Evolutionary conservation across 2,329 filamentous ascomycete genomes (phyloP), one percentile per base, ranked within the genome.

Genomic region (Trichoderma sp.): DNA sequence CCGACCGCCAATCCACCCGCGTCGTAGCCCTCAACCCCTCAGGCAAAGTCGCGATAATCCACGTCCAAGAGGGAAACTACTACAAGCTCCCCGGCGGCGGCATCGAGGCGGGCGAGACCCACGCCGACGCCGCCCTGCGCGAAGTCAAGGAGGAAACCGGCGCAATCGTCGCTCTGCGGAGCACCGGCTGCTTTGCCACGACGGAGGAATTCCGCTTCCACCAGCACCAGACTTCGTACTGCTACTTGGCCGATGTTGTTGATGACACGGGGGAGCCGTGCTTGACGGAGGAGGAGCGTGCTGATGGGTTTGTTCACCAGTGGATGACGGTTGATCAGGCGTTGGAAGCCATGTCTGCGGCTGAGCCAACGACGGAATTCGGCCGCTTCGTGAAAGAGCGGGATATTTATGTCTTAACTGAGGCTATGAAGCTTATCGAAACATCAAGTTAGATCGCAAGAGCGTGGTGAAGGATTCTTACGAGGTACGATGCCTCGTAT

Each of bases 61-160:
- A 70, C 54, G 67, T 59, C 17, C 57, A 65, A 34, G 54, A 54
- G 10, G 67, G 59, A 19, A 63, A 69, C 50, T 70, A 70, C 15
- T 70, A 70, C 29, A 70, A 70, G n/a, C 61, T 70, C 6, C 68
- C 68, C n/a, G 68, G 68, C 25, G 68, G 68, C 48, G 68, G 68
- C n/a, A 53, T 70, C 35, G 68, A 70, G 15, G 42, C 22, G 15
- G 61, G 27, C 1, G 68, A 70, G 45, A 42, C 45, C 35, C 68
- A 57, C 34, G 15, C 29, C 5, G 52, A 58, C 4, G 68, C 68
- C 8, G 67, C 61, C 1, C 4, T 35, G 29, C 67, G 68, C 22
- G 67, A 70, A 27, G 67, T 68, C 27, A 57, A 58, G 48, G 68
- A 70, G 63, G 68, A 70, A 39, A 70, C 60, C 0, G 68, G 68